These are phyloP conservation scores for Lathyrus tuberosus DNA, from an alignment of 306 rosid species.

Conservation along the genomic window DNA sequence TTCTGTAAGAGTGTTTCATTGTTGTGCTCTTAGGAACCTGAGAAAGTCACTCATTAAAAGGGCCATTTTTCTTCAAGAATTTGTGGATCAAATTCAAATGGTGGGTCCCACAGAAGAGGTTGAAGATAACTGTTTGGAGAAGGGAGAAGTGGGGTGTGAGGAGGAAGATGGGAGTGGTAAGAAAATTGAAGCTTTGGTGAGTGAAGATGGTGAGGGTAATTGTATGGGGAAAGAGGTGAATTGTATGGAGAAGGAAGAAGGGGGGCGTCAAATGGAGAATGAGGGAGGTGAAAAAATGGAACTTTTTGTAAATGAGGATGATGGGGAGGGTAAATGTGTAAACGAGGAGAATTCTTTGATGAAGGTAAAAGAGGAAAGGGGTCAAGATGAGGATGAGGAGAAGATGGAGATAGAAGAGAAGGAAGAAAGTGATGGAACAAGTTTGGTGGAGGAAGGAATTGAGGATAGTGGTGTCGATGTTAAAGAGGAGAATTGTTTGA, in stretches of 20 bases:
- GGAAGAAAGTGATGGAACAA: slow-evolving; percentile 39
- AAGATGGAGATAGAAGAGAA: slow-evolving; percentile 7
- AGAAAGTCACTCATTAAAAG: slow-evolving; percentile 59
- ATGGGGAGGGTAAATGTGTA: no score
- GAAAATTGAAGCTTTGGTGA: not conserved
- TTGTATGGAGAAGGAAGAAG: slow-evolving; percentile 4
- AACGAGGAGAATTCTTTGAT: not conserved
- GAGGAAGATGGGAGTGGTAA: not conserved
- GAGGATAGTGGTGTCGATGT: slow-evolving; percentile 6
- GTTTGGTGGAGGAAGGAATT: not conserved
- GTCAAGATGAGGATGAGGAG: not conserved
- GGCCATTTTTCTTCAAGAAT: slow-evolving; percentile 57
- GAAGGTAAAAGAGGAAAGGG: not conserved
- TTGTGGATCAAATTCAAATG: slow-evolving; percentile 48
- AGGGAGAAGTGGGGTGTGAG: not conserved
- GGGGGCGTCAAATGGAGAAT: not conserved
- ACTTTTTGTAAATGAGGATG: not conserved
- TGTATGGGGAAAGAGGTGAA: not conserved
- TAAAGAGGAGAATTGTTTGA: slow-evolving; percentile 10
- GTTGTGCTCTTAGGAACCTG: slow-evolving; percentile 56
- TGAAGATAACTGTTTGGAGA: not conserved
- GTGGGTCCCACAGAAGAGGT: slow-evolving; percentile 6
- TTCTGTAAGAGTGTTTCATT: slow-evolving; percentile 53
- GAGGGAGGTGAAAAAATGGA: not conserved
- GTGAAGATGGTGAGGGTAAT: not conserved